A percentile compares a stretch with the other conserved stretches of the same genome.
These are phyloP conservation scores for Ceratocystis smalleyi DNA, from an alignment of 2,329 filamentous ascomycete species.

Conservation along the genomic window DNA sequence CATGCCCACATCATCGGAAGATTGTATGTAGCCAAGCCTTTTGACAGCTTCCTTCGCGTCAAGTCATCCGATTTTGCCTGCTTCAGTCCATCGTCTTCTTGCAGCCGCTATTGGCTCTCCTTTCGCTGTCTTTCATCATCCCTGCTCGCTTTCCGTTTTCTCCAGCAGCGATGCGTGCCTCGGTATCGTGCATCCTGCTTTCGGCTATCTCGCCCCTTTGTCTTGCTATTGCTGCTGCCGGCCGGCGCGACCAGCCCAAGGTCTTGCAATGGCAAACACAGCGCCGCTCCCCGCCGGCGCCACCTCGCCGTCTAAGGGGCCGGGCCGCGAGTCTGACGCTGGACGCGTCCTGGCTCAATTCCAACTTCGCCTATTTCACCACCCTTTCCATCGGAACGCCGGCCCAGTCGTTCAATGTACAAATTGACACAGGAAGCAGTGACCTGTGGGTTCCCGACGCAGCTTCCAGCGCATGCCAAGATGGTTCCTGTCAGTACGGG, in stretches of 20 bases:
- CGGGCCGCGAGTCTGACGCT: background rate
- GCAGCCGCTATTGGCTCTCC: background rate
- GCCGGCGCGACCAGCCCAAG: background rate
- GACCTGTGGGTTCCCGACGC: constrained; percentile 44
- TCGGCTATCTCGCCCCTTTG: background rate
- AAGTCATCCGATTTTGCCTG: background rate
- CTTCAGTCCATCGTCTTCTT: background rate
- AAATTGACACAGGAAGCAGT: constrained; percentile 50
- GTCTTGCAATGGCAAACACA: constrained; percentile 8
- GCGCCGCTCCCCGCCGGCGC: background rate
- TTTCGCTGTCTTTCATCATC: background rate
- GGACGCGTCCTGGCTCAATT: constrained; percentile 4
- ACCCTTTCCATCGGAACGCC: constrained; percentile 43
- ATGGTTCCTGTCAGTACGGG: constrained; percentile 20
- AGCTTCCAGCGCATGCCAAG: constrained; percentile 27
- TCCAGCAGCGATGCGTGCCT: background rate
- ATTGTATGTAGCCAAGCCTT: background rate
- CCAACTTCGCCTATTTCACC: constrained; percentile 35
- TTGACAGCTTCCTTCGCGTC: background rate
- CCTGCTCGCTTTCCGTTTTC: background rate
- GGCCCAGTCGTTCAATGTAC: constrained; percentile 38
- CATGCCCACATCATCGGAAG: background rate
- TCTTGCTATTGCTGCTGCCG: background rate
- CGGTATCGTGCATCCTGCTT: background rate
- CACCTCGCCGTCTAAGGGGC: background rate